Percentiles rank a stretch among this genome's conserved stretches.
phyloP scores from a whole-genome alignment of 2,329 filamentous ascomycete species.

The Cytospora mali region DNA sequence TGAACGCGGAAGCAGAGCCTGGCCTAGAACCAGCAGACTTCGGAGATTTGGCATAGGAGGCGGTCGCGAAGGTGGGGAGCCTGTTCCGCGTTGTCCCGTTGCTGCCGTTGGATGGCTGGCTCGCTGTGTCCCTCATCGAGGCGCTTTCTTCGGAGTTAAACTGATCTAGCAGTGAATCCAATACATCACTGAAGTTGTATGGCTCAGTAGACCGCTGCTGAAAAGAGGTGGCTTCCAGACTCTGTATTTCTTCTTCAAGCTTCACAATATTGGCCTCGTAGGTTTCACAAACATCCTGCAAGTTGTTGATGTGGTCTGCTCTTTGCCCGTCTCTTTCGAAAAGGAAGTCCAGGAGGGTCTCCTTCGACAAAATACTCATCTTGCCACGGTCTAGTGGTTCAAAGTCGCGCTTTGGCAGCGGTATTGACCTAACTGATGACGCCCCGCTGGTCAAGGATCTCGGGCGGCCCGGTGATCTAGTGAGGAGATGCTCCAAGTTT shows the following conservation, averaged over 20 bases:
- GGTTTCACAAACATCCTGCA: background rate
- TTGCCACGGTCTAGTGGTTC: background rate
- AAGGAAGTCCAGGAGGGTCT: background rate
- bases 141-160: background rate
- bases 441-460: background rate
- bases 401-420: background rate
- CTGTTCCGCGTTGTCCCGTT: background rate
- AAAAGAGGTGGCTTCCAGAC: background rate
- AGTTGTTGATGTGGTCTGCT: background rate
- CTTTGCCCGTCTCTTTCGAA: background rate
- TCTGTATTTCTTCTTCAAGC: background rate
- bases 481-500: background rate
- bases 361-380: background rate
- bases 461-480: background rate
- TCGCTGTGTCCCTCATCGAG: background rate
- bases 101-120: background rate
- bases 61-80: background rate
- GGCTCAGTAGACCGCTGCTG: background rate
- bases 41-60: background rate
- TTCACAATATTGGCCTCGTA: background rate
- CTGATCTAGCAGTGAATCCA: background rate
- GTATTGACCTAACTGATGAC: background rate
- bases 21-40: background rate
- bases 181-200: background rate
- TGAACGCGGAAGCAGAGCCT: background rate